Evolutionary conservation across 495 filamentous ascomycete species (phyloP), one percentile per base, ranked within the genome.

Genomic region (Alectoria sarmentosa): DNA sequence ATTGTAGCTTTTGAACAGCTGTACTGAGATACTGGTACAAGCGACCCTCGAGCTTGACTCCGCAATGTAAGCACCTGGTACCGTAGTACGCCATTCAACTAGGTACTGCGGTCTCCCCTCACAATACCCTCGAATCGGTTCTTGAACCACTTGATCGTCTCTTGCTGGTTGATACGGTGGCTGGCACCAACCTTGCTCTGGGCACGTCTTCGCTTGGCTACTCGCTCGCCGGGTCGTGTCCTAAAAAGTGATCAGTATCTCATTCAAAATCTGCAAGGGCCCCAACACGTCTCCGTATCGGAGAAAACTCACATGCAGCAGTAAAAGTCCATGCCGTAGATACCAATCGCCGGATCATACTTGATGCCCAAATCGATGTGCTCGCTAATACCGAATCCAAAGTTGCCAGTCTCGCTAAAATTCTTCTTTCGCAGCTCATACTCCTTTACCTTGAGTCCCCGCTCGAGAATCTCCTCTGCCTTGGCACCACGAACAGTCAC

Each of bases 311-410:
- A 88, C 95, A 99, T 99, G 90, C 93, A 97, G 89, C 88, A 91
- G 89, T 96, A 99, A 86, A 99, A 99, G 84, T 99, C 95, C 95
- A 99, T 99, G 80, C 95, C 95, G 85, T 99, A 99, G 81, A 99
- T 98, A 85, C 93, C 93, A 72, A 98, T 98, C 64, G 85, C 90
- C 66, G 94, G 94, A 86, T 98, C 94, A 83, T 98, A 98, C 88
- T 99, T 99, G 89, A 99, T 98, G 73, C 95, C 95, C 75, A 99
- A 84, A 88, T 99, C 95, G 80, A 99, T 99, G 85, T 99, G 95
- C 80, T 99, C 95, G 83, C 83, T 89, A 84, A 99, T 99, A 82
- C 95, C 94, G 87, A 99, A 99, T 71, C 94, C 94, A 79, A 99
- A 99, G 88, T 98, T 98, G 73, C 94, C 94, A 72, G 93, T 96